These are phyloP conservation scores for Panicum miliaceum DNA, from an alignment of 176 grass and related monocot genomes.

Conservation along the genomic window DNA sequence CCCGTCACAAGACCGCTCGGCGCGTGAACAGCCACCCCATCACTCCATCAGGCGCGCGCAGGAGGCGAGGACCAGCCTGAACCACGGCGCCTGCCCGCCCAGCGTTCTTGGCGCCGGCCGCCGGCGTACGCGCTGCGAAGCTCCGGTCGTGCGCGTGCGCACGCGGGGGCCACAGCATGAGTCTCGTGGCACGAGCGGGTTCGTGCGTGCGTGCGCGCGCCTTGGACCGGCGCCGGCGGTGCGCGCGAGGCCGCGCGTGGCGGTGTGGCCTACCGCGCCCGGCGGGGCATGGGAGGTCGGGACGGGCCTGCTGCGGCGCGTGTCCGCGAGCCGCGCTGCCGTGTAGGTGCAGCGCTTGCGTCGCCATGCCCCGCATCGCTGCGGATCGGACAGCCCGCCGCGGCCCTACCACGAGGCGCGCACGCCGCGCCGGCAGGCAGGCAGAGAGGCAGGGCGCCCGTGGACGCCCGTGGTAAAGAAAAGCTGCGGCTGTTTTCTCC, in stretches of 20 bases:
- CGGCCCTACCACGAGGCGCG: conserved; percentile 41
- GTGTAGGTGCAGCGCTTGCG: neutral
- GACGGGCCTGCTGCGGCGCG: neutral
- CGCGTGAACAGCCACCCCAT: neutral
- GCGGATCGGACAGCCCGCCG: neutral
- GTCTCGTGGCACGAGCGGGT: neutral
- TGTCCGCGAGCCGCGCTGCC: conserved; percentile 19
- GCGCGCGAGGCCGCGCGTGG: neutral
- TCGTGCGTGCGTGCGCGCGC: neutral
- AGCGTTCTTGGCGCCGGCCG: neutral
- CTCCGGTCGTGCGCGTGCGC: neutral
- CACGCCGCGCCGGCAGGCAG: neutral
- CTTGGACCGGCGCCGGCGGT: conserved; percentile 19
- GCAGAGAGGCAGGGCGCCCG: neutral
- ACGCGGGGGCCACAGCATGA: neutral
- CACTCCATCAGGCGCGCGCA: neutral
- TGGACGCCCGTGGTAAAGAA: conserved; percentile 28
- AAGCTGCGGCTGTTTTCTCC: conserved; percentile 27
- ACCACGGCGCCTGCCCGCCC: neutral
- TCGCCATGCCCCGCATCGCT: neutral
- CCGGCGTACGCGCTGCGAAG: neutral
- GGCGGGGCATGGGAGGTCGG: neutral
- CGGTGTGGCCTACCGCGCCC: conserved; percentile 10
- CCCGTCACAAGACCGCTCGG: neutral
- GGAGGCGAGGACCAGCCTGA: neutral